phyloP scores from a whole-genome alignment of 140 eudicot genomes.

The Erigeron philadelphicus region DNA sequence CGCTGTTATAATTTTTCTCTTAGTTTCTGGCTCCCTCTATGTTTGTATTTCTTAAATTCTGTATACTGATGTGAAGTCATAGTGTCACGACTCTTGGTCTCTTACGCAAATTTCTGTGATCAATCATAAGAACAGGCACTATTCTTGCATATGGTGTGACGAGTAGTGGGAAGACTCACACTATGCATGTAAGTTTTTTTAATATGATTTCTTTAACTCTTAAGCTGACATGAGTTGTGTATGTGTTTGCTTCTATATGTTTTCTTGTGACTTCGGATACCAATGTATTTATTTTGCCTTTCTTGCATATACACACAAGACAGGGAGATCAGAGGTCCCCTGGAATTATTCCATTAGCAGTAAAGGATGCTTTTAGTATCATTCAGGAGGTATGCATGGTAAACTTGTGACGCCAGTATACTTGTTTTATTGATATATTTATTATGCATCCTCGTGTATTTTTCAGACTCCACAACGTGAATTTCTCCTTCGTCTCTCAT shows the following conservation, averaged over 20 bases:
- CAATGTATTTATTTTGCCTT: conserved; percentile 22
- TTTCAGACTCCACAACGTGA: conserved; percentile 85
- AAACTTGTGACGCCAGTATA: conserved; percentile 10
- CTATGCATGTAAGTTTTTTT: conserved; percentile 75
- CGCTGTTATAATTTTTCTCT: background rate
- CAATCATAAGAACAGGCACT: conserved; percentile 56
- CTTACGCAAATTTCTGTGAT: conserved; percentile 18
- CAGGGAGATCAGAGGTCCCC: conserved; percentile 99
- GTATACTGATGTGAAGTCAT: background rate
- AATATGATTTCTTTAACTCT: background rate
- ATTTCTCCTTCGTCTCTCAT: conserved; percentile 93
- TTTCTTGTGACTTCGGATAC: background rate
- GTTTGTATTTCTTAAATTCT: background rate
- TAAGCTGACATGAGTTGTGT: background rate
- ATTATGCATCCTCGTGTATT: background rate
- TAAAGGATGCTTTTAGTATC: conserved; percentile 94
- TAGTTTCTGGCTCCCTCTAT: background rate
- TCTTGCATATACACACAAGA: conserved; percentile 29
- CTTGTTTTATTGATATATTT: conserved; percentile 10
- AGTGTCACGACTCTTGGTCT: background rate
- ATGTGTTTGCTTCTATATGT: background rate
- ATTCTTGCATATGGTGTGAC: conserved; percentile 98
- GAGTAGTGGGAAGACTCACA: conserved; percentile 97
- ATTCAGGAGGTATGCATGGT: conserved; percentile 76
- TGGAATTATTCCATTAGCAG: conserved; percentile 93